A percentile compares a stretch with the other conserved stretches of the same genome.
Conservation (phyloP, 2,329 filamentous ascomycete species). For the Parafenestella ontariensis region DNA sequence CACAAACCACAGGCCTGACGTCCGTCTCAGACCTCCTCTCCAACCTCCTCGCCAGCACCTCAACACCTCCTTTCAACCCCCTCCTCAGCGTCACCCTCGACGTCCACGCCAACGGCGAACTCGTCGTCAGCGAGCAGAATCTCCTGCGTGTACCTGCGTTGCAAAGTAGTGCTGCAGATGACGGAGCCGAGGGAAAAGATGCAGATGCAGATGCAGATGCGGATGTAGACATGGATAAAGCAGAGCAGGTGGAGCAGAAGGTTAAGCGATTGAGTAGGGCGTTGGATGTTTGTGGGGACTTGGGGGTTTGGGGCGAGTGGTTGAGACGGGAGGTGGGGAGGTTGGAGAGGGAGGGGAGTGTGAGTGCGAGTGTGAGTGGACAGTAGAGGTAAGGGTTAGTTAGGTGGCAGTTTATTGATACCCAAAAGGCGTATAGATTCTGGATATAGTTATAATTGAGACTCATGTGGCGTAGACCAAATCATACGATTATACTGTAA, state of each 20-base stretch:
- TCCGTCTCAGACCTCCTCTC: slow-evolving; percentile 13
- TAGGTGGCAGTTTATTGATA: neutral
- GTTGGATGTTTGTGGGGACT: slow-evolving; percentile 56
- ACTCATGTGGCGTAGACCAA: too few species aligned
- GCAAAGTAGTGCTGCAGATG: slow-evolving; percentile 1
- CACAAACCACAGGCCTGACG: slow-evolving; percentile 6
- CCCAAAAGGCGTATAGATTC: neutral
- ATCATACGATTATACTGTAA: too few species aligned
- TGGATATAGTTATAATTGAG: too few species aligned
- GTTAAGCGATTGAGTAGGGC: slow-evolving; percentile 51
- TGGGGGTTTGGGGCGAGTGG: slow-evolving; percentile 63
- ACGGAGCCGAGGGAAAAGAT: neutral
- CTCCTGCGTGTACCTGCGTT: slow-evolving; percentile 45
- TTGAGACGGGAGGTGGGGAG: slow-evolving; percentile 36
- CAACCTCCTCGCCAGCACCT: slow-evolving; percentile 11
- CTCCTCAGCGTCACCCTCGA: slow-evolving; percentile 62
- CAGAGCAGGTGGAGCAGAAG: slow-evolving; percentile 25
- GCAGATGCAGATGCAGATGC: slow-evolving; percentile 6
- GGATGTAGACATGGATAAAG: slow-evolving; percentile 39
- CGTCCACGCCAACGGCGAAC: slow-evolving; percentile 65
- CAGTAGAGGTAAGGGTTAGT: too few species aligned
- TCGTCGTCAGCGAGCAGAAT: slow-evolving; percentile 67
- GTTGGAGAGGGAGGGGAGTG: neutral
- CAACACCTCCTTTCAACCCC: slow-evolving; percentile 55
- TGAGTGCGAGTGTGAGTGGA: too few species aligned